Evolutionary conservation across 2,329 filamentous ascomycete species (phyloP).

Genomic region (Aspergillus hiratsukae): DNA sequence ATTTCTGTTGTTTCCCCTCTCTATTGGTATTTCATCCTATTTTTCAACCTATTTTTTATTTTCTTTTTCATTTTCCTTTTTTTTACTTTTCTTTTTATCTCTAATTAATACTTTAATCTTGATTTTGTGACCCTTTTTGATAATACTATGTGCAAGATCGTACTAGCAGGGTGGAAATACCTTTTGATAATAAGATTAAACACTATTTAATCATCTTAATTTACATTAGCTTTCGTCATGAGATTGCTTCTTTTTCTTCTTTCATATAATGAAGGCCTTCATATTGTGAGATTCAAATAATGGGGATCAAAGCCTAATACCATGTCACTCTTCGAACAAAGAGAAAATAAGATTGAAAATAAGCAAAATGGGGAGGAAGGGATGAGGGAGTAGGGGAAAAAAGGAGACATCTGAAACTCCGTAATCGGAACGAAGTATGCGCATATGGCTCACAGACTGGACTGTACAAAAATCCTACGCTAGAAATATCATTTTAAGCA

Average conservation of each 20-base stretch:
- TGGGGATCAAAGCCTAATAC: neutral
- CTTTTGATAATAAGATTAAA: neutral
- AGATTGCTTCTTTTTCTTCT: neutral
- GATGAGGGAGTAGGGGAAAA: neutral
- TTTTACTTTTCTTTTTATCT: neutral
- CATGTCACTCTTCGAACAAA: neutral
- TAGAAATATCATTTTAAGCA: neutral
- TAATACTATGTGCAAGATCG: neutral
- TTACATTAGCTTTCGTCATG: neutral
- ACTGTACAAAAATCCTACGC: neutral
- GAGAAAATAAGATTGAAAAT: neutral
- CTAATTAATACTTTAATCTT: neutral
- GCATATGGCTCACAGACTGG: neutral
- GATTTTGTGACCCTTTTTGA: neutral
- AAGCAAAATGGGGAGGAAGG: neutral
- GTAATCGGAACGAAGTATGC: neutral
- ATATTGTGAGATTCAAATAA: neutral
- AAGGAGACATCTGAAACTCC: neutral
- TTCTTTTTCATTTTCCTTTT: neutral
- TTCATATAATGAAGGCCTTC: neutral
- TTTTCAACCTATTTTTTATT: conserved; percentile 1
- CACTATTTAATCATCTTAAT: neutral
- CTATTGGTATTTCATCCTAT: too few species aligned
- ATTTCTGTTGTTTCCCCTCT: neutral
- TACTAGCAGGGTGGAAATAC: neutral